Percentiles rank a stretch among this genome's conserved stretches.
Conservation (phyloP, 345 rosid genomes). For the Turnera subulata region DNA sequence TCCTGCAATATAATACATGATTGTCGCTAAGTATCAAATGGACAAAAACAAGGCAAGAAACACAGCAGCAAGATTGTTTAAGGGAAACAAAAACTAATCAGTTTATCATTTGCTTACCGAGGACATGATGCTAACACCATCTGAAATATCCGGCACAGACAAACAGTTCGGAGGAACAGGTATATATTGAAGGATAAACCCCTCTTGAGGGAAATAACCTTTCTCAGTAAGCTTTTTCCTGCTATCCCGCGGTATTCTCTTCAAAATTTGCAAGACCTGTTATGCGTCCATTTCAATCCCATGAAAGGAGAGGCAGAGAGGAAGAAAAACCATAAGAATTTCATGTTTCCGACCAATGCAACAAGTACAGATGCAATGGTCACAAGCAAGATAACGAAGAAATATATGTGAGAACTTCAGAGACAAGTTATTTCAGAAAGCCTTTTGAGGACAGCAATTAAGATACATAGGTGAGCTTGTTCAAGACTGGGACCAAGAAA, state of each 20-base stretch:
- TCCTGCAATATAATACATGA: constrained; percentile 49
- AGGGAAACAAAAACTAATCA: not conserved
- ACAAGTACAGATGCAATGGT: too few relatives aligned
- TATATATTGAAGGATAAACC: constrained; percentile 62
- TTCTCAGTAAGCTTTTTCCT: constrained; percentile 67
- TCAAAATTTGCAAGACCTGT: constrained; percentile 78
- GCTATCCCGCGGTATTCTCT: constrained; percentile 59
- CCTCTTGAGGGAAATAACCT: constrained; percentile 92
- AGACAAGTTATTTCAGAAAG: too few relatives aligned
- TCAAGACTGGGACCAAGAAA: too few relatives aligned
- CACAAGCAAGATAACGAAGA: too few relatives aligned
- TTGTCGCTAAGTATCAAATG: not conserved
- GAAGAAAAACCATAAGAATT: not conserved
- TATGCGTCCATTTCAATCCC: constrained; percentile 1
- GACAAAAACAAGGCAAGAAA: not conserved
- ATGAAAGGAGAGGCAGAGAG: not conserved
- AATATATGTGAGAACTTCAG: too few relatives aligned
- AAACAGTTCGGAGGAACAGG: constrained; percentile 98
- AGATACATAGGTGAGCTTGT: too few relatives aligned
- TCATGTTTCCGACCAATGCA: too few relatives aligned
- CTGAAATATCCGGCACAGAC: constrained; percentile 84
- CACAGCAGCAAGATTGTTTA: not conserved
- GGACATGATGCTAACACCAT: constrained; percentile 77
- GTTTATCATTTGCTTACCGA: constrained; percentile 50
- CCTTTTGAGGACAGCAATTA: too few relatives aligned